Evolutionary conservation across 345 rosid species (phyloP).

Genomic region (Gynandropsis gynandra): DNA sequence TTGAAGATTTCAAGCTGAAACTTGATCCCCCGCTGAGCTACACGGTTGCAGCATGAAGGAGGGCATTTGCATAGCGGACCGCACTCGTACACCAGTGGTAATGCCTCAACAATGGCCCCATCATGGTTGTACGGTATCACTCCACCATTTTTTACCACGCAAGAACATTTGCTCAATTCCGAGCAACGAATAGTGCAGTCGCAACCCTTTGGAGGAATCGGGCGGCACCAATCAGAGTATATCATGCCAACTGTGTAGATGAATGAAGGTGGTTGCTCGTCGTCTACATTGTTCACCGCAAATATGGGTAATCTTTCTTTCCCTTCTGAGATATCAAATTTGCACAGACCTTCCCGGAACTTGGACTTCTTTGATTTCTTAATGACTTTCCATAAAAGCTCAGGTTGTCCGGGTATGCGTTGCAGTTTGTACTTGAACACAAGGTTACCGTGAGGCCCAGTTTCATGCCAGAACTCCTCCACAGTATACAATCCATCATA

Average conservation of each 20-base stretch:
- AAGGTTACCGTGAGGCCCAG: conserved; percentile 59
- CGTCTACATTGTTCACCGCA: conserved; percentile 64
- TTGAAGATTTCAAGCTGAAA: conserved; percentile 76
- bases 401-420: conserved; percentile 68
- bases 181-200: conserved; percentile 49
- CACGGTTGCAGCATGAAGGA: conserved; percentile 66
- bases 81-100: conserved; percentile 68
- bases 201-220: conserved; percentile 46
- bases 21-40: conserved; percentile 61
- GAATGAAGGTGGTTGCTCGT: conserved; percentile 67
- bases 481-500: conserved; percentile 81
- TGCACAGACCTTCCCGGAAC: conserved; percentile 48
- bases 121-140: conserved; percentile 71
- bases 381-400: conserved; percentile 64
- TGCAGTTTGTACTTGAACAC: conserved; percentile 62
- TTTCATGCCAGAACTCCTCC: conserved; percentile 49
- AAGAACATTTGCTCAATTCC: conserved; percentile 42
- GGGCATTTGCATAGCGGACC: conserved; percentile 79
- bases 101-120: conserved; percentile 64
- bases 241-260: conserved; percentile 43
- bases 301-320: conserved; percentile 40
- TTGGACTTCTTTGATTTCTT: conserved; percentile 37
- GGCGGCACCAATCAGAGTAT: conserved; percentile 49
- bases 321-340: conserved; percentile 52
- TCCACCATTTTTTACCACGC: conserved; percentile 61